Conservation (phyloP, 75 land plant species). For the Cunninghamia lanceolata region DNA sequence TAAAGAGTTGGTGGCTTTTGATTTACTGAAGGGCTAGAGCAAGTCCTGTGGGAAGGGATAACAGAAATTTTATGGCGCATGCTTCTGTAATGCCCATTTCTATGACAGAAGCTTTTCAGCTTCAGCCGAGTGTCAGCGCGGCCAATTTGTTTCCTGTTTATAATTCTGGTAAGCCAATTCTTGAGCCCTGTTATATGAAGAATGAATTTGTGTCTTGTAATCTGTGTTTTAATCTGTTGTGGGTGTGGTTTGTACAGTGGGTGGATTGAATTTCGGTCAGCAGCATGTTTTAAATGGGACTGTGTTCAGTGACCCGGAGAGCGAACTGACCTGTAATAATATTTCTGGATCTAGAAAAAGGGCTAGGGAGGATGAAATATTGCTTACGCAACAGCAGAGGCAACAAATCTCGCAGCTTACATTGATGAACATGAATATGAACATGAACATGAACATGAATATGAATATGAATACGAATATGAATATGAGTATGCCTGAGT, state of each 20-base stretch:
- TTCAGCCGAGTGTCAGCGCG: slow-evolving; percentile 9
- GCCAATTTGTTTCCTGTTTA: slow-evolving; percentile 3
- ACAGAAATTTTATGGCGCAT: not conserved
- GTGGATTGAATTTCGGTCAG: slow-evolving; percentile 4
- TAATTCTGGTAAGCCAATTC: slow-evolving; percentile 20
- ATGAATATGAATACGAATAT: slow-evolving; percentile 13
- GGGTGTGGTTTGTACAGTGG: not conserved
- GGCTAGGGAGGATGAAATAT: slow-evolving; percentile 20
- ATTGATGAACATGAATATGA: not conserved
- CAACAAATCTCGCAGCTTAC: slow-evolving; percentile 8
- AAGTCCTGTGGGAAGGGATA: not conserved
- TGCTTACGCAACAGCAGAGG: slow-evolving; percentile 18
- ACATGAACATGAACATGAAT: not conserved
- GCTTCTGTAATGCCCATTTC: slow-evolving; percentile 5
- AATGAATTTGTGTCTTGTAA: not conserved
- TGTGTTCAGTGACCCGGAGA: slow-evolving; percentile 38
- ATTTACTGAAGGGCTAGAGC: slow-evolving; percentile 2
- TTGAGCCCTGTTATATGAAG: not conserved
- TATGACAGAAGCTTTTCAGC: slow-evolving; percentile 6
- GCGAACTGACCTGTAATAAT: slow-evolving; percentile 42
- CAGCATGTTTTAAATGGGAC: slow-evolving; percentile 19
- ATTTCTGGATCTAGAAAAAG: slow-evolving; percentile 29
- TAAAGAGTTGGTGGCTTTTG: not conserved
- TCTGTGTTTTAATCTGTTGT: not conserved
- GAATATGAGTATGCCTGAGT: not conserved